Conservation (phyloP, 495 filamentous ascomycete genomes). For the Neurospora sp. region DNA sequence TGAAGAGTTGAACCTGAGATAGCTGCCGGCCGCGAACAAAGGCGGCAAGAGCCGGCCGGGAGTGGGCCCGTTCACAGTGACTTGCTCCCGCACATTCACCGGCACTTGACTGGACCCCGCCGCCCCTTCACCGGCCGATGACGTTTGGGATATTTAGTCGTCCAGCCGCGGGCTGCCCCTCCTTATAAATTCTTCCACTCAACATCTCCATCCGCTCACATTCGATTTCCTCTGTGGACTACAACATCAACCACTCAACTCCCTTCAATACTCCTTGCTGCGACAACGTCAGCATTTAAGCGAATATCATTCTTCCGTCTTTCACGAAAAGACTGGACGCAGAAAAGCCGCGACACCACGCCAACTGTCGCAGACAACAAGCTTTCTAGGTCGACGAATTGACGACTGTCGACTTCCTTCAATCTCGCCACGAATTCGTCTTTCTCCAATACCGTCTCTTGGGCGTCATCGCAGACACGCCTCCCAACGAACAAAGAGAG, state of each 20-base stretch:
- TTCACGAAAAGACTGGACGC: background rate
- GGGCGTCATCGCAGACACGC: too few relatives aligned
- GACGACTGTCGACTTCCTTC: background rate
- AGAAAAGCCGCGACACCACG: background rate
- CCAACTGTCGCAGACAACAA: background rate
- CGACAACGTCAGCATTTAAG: background rate
- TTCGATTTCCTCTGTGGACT: background rate
- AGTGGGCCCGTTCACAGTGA: background rate
- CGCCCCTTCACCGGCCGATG: background rate
- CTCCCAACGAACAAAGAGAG: too few relatives aligned
- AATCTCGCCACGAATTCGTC: background rate
- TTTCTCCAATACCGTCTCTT: too few relatives aligned
- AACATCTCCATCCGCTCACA: background rate
- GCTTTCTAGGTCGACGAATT: background rate
- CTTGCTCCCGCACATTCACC: background rate
- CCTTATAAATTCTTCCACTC: background rate
- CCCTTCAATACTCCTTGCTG: accelerated
- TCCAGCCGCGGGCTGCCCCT: background rate
- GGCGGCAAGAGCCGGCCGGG: background rate
- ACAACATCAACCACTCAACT: background rate
- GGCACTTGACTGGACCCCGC: too few relatives aligned
- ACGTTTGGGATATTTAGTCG: background rate
- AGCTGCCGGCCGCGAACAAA: background rate
- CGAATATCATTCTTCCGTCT: accelerated
- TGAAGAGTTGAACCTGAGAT: background rate